Evolutionary conservation across 257 asterid species (phyloP).

Genomic region (Solanum piurae): DNA sequence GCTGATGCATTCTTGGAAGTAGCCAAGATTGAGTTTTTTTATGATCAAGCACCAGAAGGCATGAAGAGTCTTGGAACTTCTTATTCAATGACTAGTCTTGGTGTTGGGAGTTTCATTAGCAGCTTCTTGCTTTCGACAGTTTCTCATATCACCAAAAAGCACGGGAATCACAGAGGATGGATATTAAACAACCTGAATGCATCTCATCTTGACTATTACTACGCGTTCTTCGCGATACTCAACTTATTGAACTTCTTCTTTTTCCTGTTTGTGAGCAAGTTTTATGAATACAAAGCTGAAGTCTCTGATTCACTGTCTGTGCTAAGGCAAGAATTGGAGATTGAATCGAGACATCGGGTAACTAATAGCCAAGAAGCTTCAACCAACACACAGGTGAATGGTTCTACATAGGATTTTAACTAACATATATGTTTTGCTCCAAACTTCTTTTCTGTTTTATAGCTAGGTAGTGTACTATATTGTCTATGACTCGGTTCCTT

Average conservation of each 20-base stretch:
- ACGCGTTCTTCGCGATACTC: slow-evolving; percentile 43
- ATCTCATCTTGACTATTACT: slow-evolving; percentile 70
- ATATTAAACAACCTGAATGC: slow-evolving; percentile 61
- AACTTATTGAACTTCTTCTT: slow-evolving; percentile 40
- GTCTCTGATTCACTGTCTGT: slow-evolving; percentile 59
- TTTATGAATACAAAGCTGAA: slow-evolving; percentile 70
- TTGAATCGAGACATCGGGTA: slow-evolving; percentile 8
- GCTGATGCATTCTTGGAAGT: slow-evolving; percentile 79
- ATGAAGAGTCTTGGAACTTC: slow-evolving; percentile 89
- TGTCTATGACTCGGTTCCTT: not conserved
- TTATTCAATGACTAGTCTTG: slow-evolving; percentile 51
- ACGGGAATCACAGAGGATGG: slow-evolving; percentile 50
- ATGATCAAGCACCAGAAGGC: slow-evolving; percentile 84
- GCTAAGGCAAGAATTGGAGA: slow-evolving; percentile 35
- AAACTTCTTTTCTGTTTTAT: not conserved
- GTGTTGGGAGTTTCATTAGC: slow-evolving; percentile 63
- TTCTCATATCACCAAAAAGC: slow-evolving; percentile 34
- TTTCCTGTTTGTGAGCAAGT: slow-evolving; percentile 38
- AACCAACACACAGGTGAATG: not conserved
- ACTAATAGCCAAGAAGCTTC: slow-evolving; percentile 3
- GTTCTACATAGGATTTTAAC: not conserved
- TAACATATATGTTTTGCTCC: not conserved
- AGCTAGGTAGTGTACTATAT: not conserved
- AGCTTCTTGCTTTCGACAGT: slow-evolving; percentile 51
- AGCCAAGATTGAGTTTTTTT: slow-evolving; percentile 72